Evolutionary conservation across 306 rosid species (phyloP).

Genomic region (Carpinus viminea): DNA sequence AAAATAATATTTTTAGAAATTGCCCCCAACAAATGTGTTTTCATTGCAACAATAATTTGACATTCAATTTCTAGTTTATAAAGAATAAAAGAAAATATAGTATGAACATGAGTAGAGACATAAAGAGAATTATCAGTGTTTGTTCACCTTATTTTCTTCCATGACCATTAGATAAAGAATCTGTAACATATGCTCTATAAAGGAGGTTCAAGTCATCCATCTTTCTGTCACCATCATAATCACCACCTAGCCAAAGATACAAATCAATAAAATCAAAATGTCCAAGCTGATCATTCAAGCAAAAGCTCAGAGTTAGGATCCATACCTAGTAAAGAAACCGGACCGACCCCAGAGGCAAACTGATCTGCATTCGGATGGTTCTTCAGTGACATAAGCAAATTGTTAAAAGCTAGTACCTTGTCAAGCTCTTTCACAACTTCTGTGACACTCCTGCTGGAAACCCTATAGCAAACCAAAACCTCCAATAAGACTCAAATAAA

Average conservation of each 20-base stretch:
- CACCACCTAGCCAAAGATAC: conserved; percentile 67
- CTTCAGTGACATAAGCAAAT: conserved; percentile 73
- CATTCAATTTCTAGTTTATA: not conserved
- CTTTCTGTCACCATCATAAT: conserved; percentile 65
- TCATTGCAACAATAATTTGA: not conserved
- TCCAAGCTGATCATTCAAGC: not conserved
- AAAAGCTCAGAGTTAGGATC: conserved; percentile 12
- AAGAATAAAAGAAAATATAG: not conserved
- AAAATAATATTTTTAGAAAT: not conserved
- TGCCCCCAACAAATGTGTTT: not conserved
- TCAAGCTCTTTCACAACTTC: conserved; percentile 76
- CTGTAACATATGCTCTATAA: conserved; percentile 54
- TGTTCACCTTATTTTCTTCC: conserved; percentile 55
- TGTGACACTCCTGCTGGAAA: conserved; percentile 64
- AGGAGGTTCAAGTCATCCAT: conserved; percentile 91
- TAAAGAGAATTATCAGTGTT: not conserved
- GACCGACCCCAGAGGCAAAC: conserved; percentile 90
- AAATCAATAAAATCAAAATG: conserved; percentile 21
- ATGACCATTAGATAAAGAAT: conserved; percentile 54
- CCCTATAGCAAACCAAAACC: conserved; percentile 13
- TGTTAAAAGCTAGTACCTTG: conserved; percentile 61
- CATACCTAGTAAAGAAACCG: conserved; percentile 77
- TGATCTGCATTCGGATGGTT: conserved; percentile 64
- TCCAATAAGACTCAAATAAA: conserved; percentile 5
- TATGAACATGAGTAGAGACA: not conserved